A percentile compares a stretch with the other conserved stretches of the same genome.
These are phyloP conservation scores for Coemansia sp. DNA, from an alignment of 192 early-diverging fungal genomes.

Conservation along the genomic window DNA sequence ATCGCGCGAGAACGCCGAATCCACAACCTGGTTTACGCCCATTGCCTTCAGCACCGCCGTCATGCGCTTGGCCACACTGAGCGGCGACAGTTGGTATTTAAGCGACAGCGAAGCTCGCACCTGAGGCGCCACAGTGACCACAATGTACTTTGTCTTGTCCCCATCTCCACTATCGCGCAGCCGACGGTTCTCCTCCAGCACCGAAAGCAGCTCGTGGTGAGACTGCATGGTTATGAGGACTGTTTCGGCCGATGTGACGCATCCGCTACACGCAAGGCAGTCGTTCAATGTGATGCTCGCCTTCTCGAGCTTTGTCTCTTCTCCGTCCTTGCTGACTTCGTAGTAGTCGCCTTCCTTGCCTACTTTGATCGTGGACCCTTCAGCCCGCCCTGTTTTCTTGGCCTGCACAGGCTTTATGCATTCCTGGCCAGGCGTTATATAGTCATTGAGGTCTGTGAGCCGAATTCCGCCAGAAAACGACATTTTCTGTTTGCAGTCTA, in stretches of 20 bases:
- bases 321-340: slow-evolving; percentile 86
- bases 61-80: slow-evolving; percentile 70
- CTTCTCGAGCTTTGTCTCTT: slow-evolving; percentile 79
- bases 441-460: slow-evolving; percentile 96
- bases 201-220: slow-evolving; percentile 74
- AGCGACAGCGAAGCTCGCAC: slow-evolving; percentile 85
- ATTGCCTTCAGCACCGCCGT: slow-evolving; percentile 76
- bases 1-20: slow-evolving; percentile 88
- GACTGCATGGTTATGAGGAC: slow-evolving; percentile 91
- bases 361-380: slow-evolving; percentile 72
- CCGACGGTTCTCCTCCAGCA: slow-evolving; percentile 45
- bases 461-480: slow-evolving; percentile 84
- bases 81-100: slow-evolving; percentile 72
- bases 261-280: slow-evolving; percentile 98
- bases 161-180: slow-evolving; percentile 22
- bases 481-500: slow-evolving; percentile 44
- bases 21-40: slow-evolving; percentile 85
- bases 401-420: slow-evolving; percentile 95
- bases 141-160: slow-evolving; percentile 51
- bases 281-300: slow-evolving; percentile 92
- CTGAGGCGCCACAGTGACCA: slow-evolving; percentile 91
- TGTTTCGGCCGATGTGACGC: slow-evolving; percentile 97
- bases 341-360: slow-evolving; percentile 80
- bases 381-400: slow-evolving; percentile 59
- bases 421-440: slow-evolving; percentile 92